A percentile compares a stretch with the other conserved stretches of the same genome.
These are phyloP conservation scores for Bryum argenteum DNA, from an alignment of 225 moss, liverwort and hornwort species.

Conservation along the genomic window DNA sequence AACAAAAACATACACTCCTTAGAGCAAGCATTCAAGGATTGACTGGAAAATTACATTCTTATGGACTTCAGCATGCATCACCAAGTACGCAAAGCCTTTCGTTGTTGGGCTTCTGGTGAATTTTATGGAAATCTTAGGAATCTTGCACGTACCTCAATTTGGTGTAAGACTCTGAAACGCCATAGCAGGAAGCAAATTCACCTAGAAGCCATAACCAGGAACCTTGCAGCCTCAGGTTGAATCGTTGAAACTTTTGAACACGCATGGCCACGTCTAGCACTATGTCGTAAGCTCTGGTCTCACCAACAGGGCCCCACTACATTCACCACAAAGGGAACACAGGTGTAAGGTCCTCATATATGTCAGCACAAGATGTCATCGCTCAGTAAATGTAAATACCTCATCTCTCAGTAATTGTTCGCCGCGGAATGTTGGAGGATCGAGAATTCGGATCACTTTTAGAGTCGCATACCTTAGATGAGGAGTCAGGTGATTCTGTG, in stretches of 20 bases:
- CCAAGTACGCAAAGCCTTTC: no score
- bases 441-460: not conserved
- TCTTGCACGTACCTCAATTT: constrained; percentile 70
- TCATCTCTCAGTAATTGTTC: no score
- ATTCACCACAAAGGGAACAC: constrained; percentile 30
- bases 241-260: constrained; percentile 81
- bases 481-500: constrained; percentile 64
- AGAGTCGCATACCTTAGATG: constrained; percentile 67
- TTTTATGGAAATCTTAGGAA: not conserved
- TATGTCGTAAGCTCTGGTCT: constrained; percentile 95
- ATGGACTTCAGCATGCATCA: not conserved
- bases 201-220: constrained; percentile 88
- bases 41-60: not conserved
- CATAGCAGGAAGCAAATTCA: constrained; percentile 94
- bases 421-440: not conserved
- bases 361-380: not conserved
- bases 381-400: not conserved
- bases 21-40: not conserved
- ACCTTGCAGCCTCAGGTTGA: constrained; percentile 85
- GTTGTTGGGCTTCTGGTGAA: no score
- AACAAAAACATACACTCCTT: constrained; percentile 8
- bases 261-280: constrained; percentile 97
- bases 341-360: constrained; percentile 10
- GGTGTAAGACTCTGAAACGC: constrained; percentile 88
- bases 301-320: constrained; percentile 93